Percentiles rank a stretch among this genome's conserved stretches.
phyloP scores from a whole-genome alignment of 1,139 yeast species.

The Kazachstania sp. region DNA sequence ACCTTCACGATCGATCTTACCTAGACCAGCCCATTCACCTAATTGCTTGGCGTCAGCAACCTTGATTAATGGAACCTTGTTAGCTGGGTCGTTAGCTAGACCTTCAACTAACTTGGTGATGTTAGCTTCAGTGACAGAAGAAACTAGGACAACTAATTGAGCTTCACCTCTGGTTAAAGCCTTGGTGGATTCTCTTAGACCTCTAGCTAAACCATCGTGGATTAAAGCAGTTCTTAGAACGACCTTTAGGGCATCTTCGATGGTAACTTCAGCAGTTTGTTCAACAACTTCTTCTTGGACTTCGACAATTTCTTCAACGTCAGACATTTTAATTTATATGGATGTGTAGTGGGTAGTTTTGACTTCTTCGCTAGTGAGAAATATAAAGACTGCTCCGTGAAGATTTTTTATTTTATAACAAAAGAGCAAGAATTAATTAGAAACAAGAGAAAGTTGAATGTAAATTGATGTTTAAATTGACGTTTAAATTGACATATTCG shows the following conservation, averaged over 20 bases:
- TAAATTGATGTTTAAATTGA: background rate
- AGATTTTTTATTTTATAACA: conserved; percentile 7
- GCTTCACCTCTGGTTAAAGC: conserved; percentile 97
- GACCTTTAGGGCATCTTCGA: conserved; percentile 97
- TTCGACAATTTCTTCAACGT: conserved; percentile 72
- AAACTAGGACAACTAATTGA: conserved; percentile 94
- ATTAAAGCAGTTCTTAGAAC: conserved; percentile 97
- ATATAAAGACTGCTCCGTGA: conserved; percentile 60
- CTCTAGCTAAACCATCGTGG: conserved; percentile 99
- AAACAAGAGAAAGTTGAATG: background rate
- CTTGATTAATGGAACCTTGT: conserved; percentile 96
- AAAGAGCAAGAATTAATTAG: background rate
- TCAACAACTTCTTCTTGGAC: conserved; percentile 78
- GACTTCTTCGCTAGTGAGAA: conserved; percentile 81
- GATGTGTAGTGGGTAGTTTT: conserved; percentile 28
- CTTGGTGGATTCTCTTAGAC: conserved; percentile 99
- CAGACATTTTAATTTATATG: conserved; percentile 52
- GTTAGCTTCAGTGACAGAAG: conserved; percentile 96
- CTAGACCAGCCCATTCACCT: conserved; percentile 99
- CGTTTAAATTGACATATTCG: background rate
- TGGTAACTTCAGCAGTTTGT: conserved; percentile 80
- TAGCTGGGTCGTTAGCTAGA: conserved; percentile 95
- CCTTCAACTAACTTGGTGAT: conserved; percentile 98
- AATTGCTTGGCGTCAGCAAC: conserved; percentile 99
- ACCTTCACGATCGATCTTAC: conserved; percentile 99